Conservation (phyloP, 495 filamentous ascomycete genomes). For the Lophiostoma macrostomum region DNA sequence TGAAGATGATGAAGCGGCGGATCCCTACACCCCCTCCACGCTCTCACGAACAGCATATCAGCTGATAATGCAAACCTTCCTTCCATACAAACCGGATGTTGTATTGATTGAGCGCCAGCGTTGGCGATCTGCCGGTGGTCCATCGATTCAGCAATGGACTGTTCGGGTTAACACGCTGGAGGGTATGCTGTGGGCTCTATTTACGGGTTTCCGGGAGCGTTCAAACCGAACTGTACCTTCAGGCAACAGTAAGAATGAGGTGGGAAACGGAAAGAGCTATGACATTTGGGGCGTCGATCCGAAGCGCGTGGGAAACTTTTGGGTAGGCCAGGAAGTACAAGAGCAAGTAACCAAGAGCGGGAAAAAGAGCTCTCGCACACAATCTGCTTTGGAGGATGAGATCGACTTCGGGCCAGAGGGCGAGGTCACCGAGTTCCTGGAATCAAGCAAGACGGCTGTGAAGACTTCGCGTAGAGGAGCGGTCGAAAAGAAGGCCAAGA, state of each 20-base stretch:
- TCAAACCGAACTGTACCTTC: background rate
- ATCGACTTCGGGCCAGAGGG: constrained; percentile 1
- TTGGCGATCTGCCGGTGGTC: constrained; percentile 64
- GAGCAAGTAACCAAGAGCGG: background rate
- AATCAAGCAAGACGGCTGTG: background rate
- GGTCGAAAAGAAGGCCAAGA: constrained; percentile 27
- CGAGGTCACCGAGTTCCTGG: background rate
- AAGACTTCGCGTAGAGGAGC: constrained; percentile 14
- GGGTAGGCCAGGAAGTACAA: constrained; percentile 21
- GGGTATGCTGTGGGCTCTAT: constrained; percentile 77
- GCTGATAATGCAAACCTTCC: constrained; percentile 54
- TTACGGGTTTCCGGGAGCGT: constrained; percentile 54
- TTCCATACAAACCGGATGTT: constrained; percentile 58
- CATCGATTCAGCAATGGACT: constrained; percentile 82
- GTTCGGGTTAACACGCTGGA: constrained; percentile 87
- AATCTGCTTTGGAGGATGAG: no score
- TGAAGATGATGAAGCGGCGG: constrained; percentile 15
- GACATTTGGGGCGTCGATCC: constrained; percentile 36
- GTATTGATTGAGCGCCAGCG: constrained; percentile 90
- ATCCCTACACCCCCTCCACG: constrained; percentile 54
- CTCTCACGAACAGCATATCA: constrained; percentile 62
- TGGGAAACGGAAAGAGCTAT: background rate
- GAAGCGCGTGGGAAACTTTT: constrained; percentile 39
- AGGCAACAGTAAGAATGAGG: background rate
- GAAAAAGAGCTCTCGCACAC: constrained; percentile 7